Conservation (phyloP, 2,329 filamentous ascomycete genomes). For the Malbranchea zuffiana region DNA sequence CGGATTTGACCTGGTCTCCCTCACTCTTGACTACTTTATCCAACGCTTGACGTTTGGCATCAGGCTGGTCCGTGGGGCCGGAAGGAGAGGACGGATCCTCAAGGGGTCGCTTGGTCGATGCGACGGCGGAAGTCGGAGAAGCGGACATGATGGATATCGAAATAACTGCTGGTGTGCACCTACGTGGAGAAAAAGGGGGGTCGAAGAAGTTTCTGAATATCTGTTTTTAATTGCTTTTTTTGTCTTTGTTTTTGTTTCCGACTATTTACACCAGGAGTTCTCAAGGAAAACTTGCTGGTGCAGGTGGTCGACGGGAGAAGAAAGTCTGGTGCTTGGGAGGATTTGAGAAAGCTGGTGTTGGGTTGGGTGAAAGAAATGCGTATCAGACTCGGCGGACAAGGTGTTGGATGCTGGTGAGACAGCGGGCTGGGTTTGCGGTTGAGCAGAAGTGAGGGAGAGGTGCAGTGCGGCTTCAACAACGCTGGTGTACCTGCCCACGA, state of each 20-base stretch:
- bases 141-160: constrained; percentile 56
- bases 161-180: constrained; percentile 22
- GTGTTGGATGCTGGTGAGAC: constrained; percentile 2
- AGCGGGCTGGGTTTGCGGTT: constrained; percentile 2
- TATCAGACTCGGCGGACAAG: too few species aligned
- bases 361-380: constrained; percentile 12
- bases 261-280: constrained; percentile 78
- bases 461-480: not conserved
- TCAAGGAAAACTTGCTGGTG: constrained; percentile 91
- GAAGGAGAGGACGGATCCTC: constrained; percentile 96
- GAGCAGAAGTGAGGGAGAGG: not conserved
- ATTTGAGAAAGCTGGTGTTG: constrained; percentile 16
- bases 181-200: constrained; percentile 26
- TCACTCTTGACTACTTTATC: constrained; percentile 76
- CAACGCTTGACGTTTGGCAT: constrained; percentile 90
- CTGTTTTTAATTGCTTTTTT: constrained; percentile 35
- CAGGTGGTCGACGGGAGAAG: constrained; percentile 34
- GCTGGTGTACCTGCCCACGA: too few species aligned
- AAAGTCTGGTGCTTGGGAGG: constrained; percentile 31
- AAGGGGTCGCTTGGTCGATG: constrained; percentile 70
- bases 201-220: constrained; percentile 29
- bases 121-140: constrained; percentile 41
- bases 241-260: constrained; percentile 42
- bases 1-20: constrained; percentile 33
- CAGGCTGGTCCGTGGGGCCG: constrained; percentile 80